phyloP scores from a whole-genome alignment of 805 yeast species.

The Metschnikowia lochheadii region DNA sequence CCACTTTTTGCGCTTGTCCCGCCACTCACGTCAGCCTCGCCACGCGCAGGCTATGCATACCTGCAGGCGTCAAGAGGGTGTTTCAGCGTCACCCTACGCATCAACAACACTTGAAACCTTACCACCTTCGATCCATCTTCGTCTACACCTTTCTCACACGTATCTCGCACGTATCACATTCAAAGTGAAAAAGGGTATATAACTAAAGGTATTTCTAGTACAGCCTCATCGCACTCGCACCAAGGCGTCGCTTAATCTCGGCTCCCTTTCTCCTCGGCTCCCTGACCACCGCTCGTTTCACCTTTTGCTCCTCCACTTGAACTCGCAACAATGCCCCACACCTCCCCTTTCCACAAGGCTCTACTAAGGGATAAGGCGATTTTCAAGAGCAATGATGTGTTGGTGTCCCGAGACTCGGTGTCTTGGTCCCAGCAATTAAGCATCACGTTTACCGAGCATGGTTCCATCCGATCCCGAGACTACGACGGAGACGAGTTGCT shows the following conservation, averaged over 20 bases:
- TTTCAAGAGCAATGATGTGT: slow-evolving; percentile 30
- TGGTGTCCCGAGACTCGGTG: slow-evolving; percentile 34
- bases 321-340: slow-evolving; percentile 14
- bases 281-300: neutral
- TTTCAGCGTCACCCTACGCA: neutral
- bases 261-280: neutral
- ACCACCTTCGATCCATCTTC: neutral
- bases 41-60: neutral
- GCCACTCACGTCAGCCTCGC: neutral
- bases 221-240: neutral
- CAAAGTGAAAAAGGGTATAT: neutral
- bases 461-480: slow-evolving; percentile 32
- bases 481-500: slow-evolving; percentile 28
- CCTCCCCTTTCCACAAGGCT: slow-evolving; percentile 27
- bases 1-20: neutral
- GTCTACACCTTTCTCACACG: neutral
- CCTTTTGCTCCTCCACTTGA: neutral
- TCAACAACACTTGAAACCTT: neutral
- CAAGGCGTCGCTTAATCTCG: neutral
- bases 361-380: slow-evolving; percentile 33
- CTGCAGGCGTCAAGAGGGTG: slow-evolving; percentile 2
- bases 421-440: slow-evolving; percentile 32
- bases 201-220: neutral
- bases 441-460: slow-evolving; percentile 30
- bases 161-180: neutral